Conservation (phyloP, 345 rosid genomes). For the Chamaenerion angustifolium region DNA sequence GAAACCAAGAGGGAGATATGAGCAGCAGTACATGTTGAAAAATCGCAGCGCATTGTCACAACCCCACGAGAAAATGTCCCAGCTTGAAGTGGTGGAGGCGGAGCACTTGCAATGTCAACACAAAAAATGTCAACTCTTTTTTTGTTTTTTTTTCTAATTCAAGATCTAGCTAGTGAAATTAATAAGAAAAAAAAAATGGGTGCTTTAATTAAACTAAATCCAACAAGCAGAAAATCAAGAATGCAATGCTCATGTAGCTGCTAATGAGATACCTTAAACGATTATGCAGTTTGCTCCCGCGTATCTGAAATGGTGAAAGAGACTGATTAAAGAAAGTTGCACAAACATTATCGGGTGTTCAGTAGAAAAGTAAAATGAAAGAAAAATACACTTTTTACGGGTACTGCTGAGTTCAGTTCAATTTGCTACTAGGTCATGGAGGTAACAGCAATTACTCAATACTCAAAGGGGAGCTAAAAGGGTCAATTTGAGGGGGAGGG, state of each 20-base stretch:
- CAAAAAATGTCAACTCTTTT: background rate
- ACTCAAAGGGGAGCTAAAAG: background rate
- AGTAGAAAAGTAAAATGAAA: background rate
- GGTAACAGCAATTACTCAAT: too few species aligned
- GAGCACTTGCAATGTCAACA: slow-evolving; percentile 57
- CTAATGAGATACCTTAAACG: slow-evolving; percentile 53
- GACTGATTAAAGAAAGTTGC: background rate
- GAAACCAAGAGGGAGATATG: slow-evolving; percentile 89
- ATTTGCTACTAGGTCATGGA: too few species aligned
- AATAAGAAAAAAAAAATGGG: background rate
- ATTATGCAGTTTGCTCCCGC: slow-evolving; percentile 93
- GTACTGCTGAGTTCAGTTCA: background rate
- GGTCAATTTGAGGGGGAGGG: background rate
- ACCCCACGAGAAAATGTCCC: slow-evolving; percentile 97
- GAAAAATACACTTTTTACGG: background rate
- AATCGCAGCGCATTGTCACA: slow-evolving; percentile 95
- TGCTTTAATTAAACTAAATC: slow-evolving; percentile 4
- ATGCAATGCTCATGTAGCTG: too few species aligned
- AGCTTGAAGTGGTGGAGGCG: slow-evolving; percentile 99
- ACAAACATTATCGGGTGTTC: too few species aligned
- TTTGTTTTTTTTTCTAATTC: background rate
- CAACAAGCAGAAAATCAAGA: background rate
- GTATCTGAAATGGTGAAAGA: slow-evolving; percentile 33
- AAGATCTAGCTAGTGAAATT: background rate
- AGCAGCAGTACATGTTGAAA: slow-evolving; percentile 82